These are phyloP conservation scores for Madurella mycetomatis DNA, from an alignment of 2,329 filamentous ascomycete genomes.

Conservation along the genomic window DNA sequence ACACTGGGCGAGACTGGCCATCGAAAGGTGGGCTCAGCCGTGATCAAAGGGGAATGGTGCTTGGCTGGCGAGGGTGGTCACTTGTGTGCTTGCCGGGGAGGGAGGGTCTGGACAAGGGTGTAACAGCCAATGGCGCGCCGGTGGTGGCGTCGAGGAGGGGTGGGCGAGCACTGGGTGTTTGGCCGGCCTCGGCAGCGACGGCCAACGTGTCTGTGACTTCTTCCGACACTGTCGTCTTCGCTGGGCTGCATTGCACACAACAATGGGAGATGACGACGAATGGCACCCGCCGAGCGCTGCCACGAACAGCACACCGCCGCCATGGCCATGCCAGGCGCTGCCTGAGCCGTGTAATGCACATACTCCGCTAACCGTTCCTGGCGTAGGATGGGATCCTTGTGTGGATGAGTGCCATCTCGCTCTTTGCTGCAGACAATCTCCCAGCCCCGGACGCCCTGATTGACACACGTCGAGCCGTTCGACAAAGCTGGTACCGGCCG, in stretches of 20 bases:
- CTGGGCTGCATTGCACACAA: conserved; percentile 10
- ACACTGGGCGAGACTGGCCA: background rate
- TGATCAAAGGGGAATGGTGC: conserved; percentile 21
- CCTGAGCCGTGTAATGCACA: conserved; percentile 1
- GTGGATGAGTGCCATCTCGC: conserved; percentile 2
- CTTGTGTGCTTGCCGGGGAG: conserved; percentile 20
- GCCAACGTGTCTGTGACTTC: conserved; percentile 11
- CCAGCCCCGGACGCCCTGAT: background rate
- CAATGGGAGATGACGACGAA: conserved; percentile 22
- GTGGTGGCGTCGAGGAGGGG: conserved; percentile 15
- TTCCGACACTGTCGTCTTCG: conserved; percentile 17
- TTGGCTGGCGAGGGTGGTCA: conserved; percentile 7
- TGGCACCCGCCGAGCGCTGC: conserved; percentile 19
- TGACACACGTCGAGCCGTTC: background rate
- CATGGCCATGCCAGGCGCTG: background rate
- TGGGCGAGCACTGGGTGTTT: conserved; percentile 21
- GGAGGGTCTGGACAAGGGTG: conserved; percentile 18
- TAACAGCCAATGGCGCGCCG: conserved; percentile 11
- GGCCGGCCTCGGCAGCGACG: background rate
- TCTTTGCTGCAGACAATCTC: background rate
- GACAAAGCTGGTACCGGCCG: conserved; percentile 2
- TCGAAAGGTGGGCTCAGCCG: conserved; percentile 24
- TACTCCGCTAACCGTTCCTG: background rate
- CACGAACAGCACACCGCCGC: conserved; percentile 22
- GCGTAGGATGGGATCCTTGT: background rate